Evolutionary conservation across 1,139 yeast genomes (phyloP).

Genomic region (Debaryomycetaceae sp.): DNA sequence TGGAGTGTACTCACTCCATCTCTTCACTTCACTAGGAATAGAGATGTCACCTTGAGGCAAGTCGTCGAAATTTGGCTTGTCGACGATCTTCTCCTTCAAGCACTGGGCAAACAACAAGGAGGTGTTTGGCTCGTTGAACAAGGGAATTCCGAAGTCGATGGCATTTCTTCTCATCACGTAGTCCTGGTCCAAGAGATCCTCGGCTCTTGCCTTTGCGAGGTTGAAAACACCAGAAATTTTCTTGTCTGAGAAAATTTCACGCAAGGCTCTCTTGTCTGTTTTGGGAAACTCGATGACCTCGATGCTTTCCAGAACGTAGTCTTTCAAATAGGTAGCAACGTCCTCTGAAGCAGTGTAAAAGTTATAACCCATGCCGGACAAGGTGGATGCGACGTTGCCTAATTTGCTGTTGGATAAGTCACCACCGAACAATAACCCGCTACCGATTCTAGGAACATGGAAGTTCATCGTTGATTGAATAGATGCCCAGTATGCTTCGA

Average conservation of each 20-base stretch:
- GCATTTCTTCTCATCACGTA: slow-evolving; percentile 99
- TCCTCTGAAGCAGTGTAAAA: slow-evolving; percentile 71
- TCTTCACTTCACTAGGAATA: slow-evolving; percentile 79
- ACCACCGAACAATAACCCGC: slow-evolving; percentile 91
- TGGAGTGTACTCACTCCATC: slow-evolving; percentile 79
- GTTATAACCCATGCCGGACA: slow-evolving; percentile 76
- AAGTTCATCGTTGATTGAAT: slow-evolving; percentile 97
- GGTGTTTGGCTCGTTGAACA: slow-evolving; percentile 95
- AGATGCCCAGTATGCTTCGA: slow-evolving; percentile 97
- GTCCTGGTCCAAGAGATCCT: slow-evolving; percentile 77
- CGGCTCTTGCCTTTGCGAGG: slow-evolving; percentile 88
- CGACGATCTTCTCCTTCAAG: slow-evolving; percentile 66
- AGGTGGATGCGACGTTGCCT: slow-evolving; percentile 66
- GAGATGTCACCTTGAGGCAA: slow-evolving; percentile 43
- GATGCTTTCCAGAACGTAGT: slow-evolving; percentile 45
- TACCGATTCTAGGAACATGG: slow-evolving; percentile 85
- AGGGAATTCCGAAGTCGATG: slow-evolving; percentile 93
- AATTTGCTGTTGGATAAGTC: slow-evolving; percentile 71
- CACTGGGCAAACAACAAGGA: slow-evolving; percentile 84
- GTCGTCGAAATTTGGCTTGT: slow-evolving; percentile 43
- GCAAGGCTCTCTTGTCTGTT: slow-evolving; percentile 85
- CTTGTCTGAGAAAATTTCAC: slow-evolving; percentile 87
- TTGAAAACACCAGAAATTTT: slow-evolving; percentile 86
- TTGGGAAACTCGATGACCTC: slow-evolving; percentile 84
- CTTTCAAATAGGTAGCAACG: slow-evolving; percentile 65